Percentiles rank a stretch among this genome's conserved stretches.
These are phyloP conservation scores for Sinapis alba DNA, from an alignment of 441 rosid genomes.

Conservation along the genomic window DNA sequence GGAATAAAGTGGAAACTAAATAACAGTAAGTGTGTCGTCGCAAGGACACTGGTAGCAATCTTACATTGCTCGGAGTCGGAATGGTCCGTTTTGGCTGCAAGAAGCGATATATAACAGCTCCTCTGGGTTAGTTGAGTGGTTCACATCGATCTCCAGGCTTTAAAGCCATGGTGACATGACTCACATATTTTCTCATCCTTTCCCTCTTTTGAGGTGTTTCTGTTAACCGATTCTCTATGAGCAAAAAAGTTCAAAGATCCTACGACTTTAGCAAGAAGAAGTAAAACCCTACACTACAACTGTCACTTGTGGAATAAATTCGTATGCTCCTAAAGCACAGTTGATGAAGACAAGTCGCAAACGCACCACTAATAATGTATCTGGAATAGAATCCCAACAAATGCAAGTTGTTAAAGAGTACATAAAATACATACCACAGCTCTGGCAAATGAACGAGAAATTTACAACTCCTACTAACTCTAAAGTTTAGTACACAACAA, in stretches of 20 bases:
- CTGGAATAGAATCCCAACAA: constrained; percentile 26
- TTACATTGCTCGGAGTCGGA: no score
- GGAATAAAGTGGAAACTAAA: not conserved
- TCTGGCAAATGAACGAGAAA: constrained; percentile 60
- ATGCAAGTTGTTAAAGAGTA: constrained; percentile 25
- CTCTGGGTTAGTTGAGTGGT: not conserved
- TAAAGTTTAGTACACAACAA: not conserved
- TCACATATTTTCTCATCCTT: not conserved
- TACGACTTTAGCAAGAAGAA: constrained; percentile 4
- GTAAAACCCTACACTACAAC: constrained; percentile 1
- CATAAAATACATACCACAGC: constrained; percentile 48
- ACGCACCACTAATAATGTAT: constrained; percentile 25
- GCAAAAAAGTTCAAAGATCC: constrained; percentile 1
- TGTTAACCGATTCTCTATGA: not conserved
- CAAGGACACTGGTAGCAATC: no score
- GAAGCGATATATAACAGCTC: not conserved
- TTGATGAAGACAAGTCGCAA: constrained; percentile 24
- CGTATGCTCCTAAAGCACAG: constrained; percentile 24
- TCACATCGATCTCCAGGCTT: not conserved
- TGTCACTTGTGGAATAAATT: constrained; percentile 25
- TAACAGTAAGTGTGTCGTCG: not conserved
- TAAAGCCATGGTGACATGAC: not conserved
- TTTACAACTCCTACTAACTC: constrained; percentile 63
- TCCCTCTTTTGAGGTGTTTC: not conserved
- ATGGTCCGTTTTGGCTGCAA: not conserved